phyloP scores from a whole-genome alignment of 192 early-diverging fungal genomes.

The Coemansia sp. region DNA sequence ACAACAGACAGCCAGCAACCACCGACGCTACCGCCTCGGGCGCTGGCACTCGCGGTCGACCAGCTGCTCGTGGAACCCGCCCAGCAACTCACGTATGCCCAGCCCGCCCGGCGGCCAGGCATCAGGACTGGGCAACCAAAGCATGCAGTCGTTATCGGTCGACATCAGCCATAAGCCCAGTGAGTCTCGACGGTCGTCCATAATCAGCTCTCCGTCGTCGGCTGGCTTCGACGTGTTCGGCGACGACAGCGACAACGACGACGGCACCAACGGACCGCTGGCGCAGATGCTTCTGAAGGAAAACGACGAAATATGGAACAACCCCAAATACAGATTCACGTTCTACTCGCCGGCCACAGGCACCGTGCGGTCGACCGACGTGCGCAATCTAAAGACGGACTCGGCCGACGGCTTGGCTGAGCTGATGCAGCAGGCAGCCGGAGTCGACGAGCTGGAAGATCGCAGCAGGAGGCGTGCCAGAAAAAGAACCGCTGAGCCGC shows the following conservation, averaged over 20 bases:
- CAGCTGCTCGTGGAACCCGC: constrained; percentile 54
- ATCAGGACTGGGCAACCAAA: neutral
- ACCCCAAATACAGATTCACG: constrained; percentile 60
- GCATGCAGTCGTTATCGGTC: constrained; percentile 32
- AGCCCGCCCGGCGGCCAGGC: neutral
- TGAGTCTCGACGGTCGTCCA: constrained; percentile 47
- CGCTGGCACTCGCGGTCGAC: constrained; percentile 48
- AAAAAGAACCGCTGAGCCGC: neutral
- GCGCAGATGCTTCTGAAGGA: constrained; percentile 44
- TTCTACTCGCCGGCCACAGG: constrained; percentile 69
- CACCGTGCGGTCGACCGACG: constrained; percentile 58
- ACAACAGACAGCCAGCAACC: constrained; percentile 8
- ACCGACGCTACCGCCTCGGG: constrained; percentile 47
- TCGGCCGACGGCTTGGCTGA: constrained; percentile 33
- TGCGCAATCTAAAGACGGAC: constrained; percentile 59
- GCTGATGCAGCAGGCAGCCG: constrained; percentile 33
- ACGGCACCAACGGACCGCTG: constrained; percentile 32
- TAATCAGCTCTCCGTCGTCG: constrained; percentile 20
- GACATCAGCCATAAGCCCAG: constrained; percentile 52
- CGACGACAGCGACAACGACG: constrained; percentile 18
- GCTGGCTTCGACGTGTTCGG: neutral
- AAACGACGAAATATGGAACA: constrained; percentile 54
- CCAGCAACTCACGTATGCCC: constrained; percentile 11
- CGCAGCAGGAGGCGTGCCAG: neutral
- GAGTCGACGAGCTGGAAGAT: neutral